These are phyloP conservation scores for Dicorynia guianensis DNA, from an alignment of 306 rosid genomes.

Conservation along the genomic window DNA sequence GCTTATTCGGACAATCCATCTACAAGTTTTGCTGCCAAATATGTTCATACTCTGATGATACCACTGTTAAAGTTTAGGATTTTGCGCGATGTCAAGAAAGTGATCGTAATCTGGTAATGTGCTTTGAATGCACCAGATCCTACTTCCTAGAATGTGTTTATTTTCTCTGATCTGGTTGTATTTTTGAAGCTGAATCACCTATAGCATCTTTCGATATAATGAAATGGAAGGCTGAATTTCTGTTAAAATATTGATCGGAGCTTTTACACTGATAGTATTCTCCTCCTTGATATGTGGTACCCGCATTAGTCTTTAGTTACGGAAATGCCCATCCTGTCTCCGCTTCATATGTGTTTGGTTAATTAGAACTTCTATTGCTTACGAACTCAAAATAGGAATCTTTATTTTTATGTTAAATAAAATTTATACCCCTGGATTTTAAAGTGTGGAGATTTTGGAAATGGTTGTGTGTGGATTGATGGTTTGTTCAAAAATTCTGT, in stretches of 20 bases:
- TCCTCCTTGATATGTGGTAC: neutral
- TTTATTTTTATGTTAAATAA: neutral
- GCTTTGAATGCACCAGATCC: conserved; percentile 51
- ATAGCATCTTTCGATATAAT: too few species aligned
- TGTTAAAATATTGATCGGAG: conserved; percentile 1
- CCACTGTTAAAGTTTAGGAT: conserved; percentile 97
- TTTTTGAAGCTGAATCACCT: conserved; percentile 7
- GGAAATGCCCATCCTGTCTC: neutral
- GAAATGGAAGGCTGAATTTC: too few species aligned
- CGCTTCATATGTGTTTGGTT: neutral
- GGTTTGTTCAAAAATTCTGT: neutral
- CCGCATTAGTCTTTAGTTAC: neutral
- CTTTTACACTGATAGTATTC: neutral
- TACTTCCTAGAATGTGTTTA: conserved; percentile 33
- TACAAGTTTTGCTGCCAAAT: conserved; percentile 91
- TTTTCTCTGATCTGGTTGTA: conserved; percentile 21
- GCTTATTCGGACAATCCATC: conserved; percentile 97
- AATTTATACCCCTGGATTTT: neutral
- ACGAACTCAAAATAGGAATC: neutral
- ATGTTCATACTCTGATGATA: conserved; percentile 97
- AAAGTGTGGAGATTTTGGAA: neutral
- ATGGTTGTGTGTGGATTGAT: neutral
- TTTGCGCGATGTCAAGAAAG: conserved; percentile 97
- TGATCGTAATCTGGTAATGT: conserved; percentile 95
- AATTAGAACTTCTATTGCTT: neutral